Base-by-base conservation (phyloP, 306 rosid genomes). In the Neltuma alba region DNA sequence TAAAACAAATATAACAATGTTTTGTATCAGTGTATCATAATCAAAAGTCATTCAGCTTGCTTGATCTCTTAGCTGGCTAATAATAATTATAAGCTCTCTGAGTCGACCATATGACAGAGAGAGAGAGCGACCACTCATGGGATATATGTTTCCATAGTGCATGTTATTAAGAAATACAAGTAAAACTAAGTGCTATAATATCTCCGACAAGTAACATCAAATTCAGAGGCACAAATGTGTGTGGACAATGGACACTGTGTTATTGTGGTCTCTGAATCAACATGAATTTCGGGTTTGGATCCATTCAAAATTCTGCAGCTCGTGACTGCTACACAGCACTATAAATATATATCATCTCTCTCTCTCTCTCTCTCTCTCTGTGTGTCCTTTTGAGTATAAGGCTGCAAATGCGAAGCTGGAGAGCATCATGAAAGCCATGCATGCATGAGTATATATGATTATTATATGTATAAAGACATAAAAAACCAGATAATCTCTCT, bases 391-490 rank as follows among this genome's bases (percentile, higher is more conserved):
- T 10, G 8, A 57, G 64, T 63, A 63, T 79, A 89, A 89, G 79
- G 93, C 97, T 89, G 97, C 93, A 52, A 63, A 63, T 12, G 4
- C 70, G 83, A 68, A 82, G 84, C 82, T 86, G 96, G 75, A 82
- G 84, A 69, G 85, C 75, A 77, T 70, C 18, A 14, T 18, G 37
- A 66, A 6, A 5, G 55, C 74, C 77, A 62, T 76, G 70, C 80
- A 69, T 65, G 31, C n/a, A 54, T 23, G 21, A 6, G 21, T 23
- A 41, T 41, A 45, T 57, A 70, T 30, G n/a, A n/a, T n/a, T 13
- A 31, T 16, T 6, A 30, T 37, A 20, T 48, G 61, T 8, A 20
- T 68, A 40, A 10, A n/a, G n/a, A 10, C 15, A 13, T 23, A 40
- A 10, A n/a, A 76, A 54, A 54, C 82, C 78, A 76, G 70, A 70